Base-by-base conservation (phyloP, 2,329 filamentous ascomycete species). In the Grosmannia huntii region DNA sequence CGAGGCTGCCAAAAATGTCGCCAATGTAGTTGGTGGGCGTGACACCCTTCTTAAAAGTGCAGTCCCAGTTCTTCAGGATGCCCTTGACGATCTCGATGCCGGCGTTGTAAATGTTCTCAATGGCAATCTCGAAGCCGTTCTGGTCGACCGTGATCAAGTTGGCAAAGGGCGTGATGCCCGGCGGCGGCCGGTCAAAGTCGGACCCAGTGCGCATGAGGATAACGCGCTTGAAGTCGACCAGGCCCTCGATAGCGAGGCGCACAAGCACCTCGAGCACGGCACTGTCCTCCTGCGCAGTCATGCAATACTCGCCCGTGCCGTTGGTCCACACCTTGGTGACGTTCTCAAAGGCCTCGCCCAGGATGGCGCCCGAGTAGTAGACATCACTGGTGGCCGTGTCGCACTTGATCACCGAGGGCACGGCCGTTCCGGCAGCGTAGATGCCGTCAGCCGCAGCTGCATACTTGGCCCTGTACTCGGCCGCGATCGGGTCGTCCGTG, bases 281-380 rank as follows among this genome's bases (percentile, higher is more conserved):
- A 64, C 84, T 87, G 66, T 89, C 86, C 68, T 89, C 86, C 68
- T 89, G 85, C 0, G 85, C 85, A 1, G 79, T 86, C 70, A 84
- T 81, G 72, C 86, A 89, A 71, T 89, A 89, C 6, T 75, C 68
- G 0, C 82, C 84, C 0, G 78, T 81, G 4, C 84, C 84, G 65
- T 88, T 88, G 2, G 86, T 89, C 71, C 83, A 80, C 0, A 86
- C 65, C 0, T 64, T 70, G 4, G 83, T 85, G 23, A 80, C 85
- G 62, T 85, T 83, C 64, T 82, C 83, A 66, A 89, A 89, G 0
- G 81, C 79, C 52, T 81, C 76, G 11, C 79, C 75, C 3, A 89
- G 76, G 23, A 82, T 67, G 0, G 68, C 73, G 9, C 86, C 86
- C 2, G 79, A 81, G 70, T 79, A 90, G 71, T 88, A 90, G 19